Conservation (phyloP, 176 grass and related monocot species). For the Aegilops speltoides region DNA sequence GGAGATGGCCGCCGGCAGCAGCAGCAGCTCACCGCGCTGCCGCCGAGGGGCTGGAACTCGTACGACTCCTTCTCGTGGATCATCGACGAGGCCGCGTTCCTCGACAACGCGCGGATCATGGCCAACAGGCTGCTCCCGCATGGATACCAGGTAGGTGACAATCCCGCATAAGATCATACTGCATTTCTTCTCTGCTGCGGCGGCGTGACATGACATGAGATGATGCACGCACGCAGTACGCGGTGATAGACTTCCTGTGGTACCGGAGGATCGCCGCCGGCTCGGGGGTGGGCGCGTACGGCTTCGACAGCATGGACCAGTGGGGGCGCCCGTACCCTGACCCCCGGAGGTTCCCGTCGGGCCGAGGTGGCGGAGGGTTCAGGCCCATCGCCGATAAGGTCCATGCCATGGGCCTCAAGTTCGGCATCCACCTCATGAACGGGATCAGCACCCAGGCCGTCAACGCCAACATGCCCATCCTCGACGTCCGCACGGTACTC, state of each 20-base stretch:
- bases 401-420: slow-evolving; percentile 78
- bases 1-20: not conserved
- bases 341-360: slow-evolving; percentile 74
- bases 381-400: slow-evolving; percentile 55
- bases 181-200: not conserved
- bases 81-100: slow-evolving; percentile 59
- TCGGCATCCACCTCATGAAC: slow-evolving; percentile 94
- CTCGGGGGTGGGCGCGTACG: slow-evolving; percentile 55
- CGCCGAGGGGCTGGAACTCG: slow-evolving; percentile 92
- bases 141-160: slow-evolving; percentile 49
- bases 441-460: slow-evolving; percentile 75
- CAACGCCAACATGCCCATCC: slow-evolving; percentile 51
- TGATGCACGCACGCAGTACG: slow-evolving; percentile 40
- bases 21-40: slow-evolving; percentile 19
- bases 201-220: not conserved
- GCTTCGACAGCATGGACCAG: slow-evolving; percentile 68
- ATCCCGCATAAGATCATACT: no score
- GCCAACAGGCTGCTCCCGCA: slow-evolving; percentile 55
- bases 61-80: slow-evolving; percentile 93
- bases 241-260: slow-evolving; percentile 89
- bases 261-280: slow-evolving; percentile 77
- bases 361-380: slow-evolving; percentile 57
- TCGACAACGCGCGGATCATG: slow-evolving; percentile 71
- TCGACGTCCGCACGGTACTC: slow-evolving; percentile 66
- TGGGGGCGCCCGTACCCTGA: slow-evolving; percentile 84